Conservation (phyloP, 441 rosid species). For the Euphorbia schlechtendalii region DNA sequence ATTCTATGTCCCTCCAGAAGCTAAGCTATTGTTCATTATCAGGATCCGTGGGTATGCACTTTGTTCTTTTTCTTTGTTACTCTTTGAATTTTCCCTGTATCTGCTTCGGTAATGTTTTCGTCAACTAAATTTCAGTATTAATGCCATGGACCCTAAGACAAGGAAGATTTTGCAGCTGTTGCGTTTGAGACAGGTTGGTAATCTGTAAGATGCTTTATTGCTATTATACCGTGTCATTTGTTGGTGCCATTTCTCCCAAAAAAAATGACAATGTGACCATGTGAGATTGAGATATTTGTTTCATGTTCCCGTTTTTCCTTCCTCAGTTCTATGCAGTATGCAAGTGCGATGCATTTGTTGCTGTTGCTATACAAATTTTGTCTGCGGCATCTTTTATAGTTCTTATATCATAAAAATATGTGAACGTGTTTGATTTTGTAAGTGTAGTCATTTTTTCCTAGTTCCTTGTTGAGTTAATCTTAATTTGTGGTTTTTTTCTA, state of each 20-base stretch:
- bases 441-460: not conserved
- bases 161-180: too few relatives aligned
- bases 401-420: not conserved
- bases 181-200: conserved; percentile 69
- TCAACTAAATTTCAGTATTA: conserved; percentile 40
- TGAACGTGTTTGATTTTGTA: not conserved
- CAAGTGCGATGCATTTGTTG: not conserved
- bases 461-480: not conserved
- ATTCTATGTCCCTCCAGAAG: conserved; percentile 76
- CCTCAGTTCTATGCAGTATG: not conserved
- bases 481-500: not conserved
- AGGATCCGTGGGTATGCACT: conserved; percentile 70
- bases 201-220: not conserved
- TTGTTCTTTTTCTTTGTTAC: not conserved
- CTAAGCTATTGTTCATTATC: conserved; percentile 67
- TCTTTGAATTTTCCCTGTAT: conserved; percentile 11
- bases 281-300: not conserved
- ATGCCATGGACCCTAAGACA: conserved; percentile 76
- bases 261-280: not conserved
- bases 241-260: not conserved
- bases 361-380: not conserved
- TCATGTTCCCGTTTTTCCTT: not conserved
- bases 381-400: not conserved
- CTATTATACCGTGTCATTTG: not conserved
- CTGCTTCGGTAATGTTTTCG: not conserved